These are phyloP conservation scores for Thozetella sp. DNA, from an alignment of 495 filamentous ascomycete genomes.

Conservation along the genomic window DNA sequence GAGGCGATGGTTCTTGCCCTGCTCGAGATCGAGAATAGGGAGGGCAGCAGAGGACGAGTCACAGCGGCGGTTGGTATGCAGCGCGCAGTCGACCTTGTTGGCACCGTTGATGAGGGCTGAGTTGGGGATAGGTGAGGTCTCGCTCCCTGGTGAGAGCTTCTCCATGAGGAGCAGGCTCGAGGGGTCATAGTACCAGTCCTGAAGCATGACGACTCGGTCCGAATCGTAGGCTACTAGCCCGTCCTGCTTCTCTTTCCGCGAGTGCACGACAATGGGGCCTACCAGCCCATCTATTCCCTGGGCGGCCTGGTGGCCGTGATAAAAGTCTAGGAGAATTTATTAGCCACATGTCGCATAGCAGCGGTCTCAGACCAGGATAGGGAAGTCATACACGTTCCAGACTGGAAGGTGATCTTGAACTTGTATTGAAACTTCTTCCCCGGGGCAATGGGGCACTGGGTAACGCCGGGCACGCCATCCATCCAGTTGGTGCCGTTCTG, in stretches of 20 bases:
- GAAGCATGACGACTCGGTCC: conserved; percentile 56
- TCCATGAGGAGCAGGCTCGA: conserved; percentile 45
- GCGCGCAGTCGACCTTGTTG: conserved; percentile 47
- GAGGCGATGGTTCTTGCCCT: conserved; percentile 63
- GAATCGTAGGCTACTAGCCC: conserved; percentile 43
- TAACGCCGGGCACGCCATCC: conserved; percentile 64
- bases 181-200: conserved; percentile 61
- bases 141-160: conserved; percentile 53
- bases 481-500: conserved; percentile 63
- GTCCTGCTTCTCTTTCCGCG: conserved; percentile 37
- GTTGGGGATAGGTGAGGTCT: conserved; percentile 62
- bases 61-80: conserved; percentile 45
- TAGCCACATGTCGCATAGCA: conserved; percentile 15
- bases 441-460: conserved; percentile 71
- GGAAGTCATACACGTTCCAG: conserved; percentile 39
- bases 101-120: conserved; percentile 68
- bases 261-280: conserved; percentile 58
- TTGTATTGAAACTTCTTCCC: conserved; percentile 47
- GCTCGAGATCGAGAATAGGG: conserved; percentile 44
- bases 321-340: conserved; percentile 28
- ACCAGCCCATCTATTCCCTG: conserved; percentile 53
- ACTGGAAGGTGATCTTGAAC: conserved; percentile 40
- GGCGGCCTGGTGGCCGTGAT: conserved; percentile 40
- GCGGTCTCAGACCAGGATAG: conserved; percentile 15
- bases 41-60: conserved; percentile 40